These are phyloP conservation scores for Coleophoma cylindrospora DNA, from an alignment of 2,329 filamentous ascomycete genomes.

Conservation along the genomic window DNA sequence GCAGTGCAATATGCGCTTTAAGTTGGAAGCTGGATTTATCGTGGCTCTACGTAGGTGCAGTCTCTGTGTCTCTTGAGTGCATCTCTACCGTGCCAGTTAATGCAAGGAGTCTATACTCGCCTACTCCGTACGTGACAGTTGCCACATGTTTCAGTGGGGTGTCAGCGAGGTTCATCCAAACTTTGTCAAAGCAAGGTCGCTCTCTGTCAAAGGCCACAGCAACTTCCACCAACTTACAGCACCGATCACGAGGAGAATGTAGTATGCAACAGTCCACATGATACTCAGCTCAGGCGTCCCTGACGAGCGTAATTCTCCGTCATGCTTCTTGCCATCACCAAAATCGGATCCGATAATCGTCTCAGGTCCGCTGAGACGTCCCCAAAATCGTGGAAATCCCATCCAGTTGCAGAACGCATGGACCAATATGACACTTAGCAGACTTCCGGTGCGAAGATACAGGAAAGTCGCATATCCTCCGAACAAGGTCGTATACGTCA, in stretches of 20 bases:
- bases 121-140: too few relatives aligned
- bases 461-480: slow-evolving; percentile 90
- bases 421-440: slow-evolving; percentile 68
- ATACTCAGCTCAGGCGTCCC: slow-evolving; percentile 30
- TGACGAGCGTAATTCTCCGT: slow-evolving; percentile 21
- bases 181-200: slow-evolving; percentile 40
- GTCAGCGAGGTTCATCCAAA: slow-evolving; percentile 9
- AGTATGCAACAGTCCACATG: slow-evolving; percentile 74
- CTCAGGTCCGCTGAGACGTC: slow-evolving; percentile 50
- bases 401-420: slow-evolving; percentile 92
- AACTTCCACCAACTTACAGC: slow-evolving; percentile 65
- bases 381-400: slow-evolving; percentile 84
- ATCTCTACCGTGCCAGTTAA: too few relatives aligned
- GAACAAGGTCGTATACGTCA: slow-evolving; percentile 87
- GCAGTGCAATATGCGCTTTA: too few relatives aligned
- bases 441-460: slow-evolving; percentile 77
- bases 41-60: too few relatives aligned
- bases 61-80: too few relatives aligned
- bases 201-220: slow-evolving; percentile 70
- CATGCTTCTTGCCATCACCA: slow-evolving; percentile 33
- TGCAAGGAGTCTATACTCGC: too few relatives aligned
- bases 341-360: slow-evolving; percentile 17
- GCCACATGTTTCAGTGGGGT: too few relatives aligned
- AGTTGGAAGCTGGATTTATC: too few relatives aligned
- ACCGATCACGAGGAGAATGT: slow-evolving; percentile 68